phyloP scores from a whole-genome alignment of 2,329 filamentous ascomycete species.

The Aspergillus candidus region DNA sequence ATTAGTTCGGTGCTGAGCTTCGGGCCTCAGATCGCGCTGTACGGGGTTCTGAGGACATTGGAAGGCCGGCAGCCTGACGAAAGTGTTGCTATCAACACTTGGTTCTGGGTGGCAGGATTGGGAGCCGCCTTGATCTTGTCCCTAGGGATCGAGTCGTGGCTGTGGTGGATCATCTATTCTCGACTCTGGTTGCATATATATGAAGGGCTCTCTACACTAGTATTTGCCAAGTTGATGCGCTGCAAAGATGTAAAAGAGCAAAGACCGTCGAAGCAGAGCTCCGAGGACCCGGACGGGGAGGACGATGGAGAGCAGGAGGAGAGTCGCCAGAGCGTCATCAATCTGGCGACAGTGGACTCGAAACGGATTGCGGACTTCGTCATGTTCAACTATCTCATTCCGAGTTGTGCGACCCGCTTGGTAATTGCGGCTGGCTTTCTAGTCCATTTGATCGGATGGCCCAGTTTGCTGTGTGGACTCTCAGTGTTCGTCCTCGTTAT shows the following conservation, averaged over 20 bases:
- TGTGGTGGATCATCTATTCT: constrained; percentile 61
- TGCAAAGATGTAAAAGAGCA: constrained; percentile 59
- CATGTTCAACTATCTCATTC: constrained; percentile 59
- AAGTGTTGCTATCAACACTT: constrained; percentile 48
- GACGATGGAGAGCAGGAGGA: constrained; percentile 46
- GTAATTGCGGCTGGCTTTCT: constrained; percentile 60
- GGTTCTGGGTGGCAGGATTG: constrained; percentile 63
- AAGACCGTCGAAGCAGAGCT: constrained; percentile 34
- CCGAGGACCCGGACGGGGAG: constrained; percentile 41
- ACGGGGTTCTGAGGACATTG: constrained; percentile 59
- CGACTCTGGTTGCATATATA: constrained; percentile 61
- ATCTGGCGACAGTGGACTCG: constrained; percentile 69
- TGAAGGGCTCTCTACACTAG: constrained; percentile 62
- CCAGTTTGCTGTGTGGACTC: constrained; percentile 60
- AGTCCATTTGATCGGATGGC: constrained; percentile 62
- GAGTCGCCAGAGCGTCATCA: constrained; percentile 65
- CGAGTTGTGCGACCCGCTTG: constrained; percentile 57
- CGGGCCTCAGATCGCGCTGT: constrained; percentile 63
- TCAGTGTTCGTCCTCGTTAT: constrained; percentile 56
- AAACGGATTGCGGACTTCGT: constrained; percentile 63
- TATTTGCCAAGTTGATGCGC: constrained; percentile 71
- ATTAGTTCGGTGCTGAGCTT: constrained; percentile 56
- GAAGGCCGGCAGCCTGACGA: constrained; percentile 49
- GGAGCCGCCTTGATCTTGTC: constrained; percentile 52
- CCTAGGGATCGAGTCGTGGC: constrained; percentile 57